Base-by-base conservation (phyloP, 352 stramenopile genomes). In the Phytophthora cactorum region DNA sequence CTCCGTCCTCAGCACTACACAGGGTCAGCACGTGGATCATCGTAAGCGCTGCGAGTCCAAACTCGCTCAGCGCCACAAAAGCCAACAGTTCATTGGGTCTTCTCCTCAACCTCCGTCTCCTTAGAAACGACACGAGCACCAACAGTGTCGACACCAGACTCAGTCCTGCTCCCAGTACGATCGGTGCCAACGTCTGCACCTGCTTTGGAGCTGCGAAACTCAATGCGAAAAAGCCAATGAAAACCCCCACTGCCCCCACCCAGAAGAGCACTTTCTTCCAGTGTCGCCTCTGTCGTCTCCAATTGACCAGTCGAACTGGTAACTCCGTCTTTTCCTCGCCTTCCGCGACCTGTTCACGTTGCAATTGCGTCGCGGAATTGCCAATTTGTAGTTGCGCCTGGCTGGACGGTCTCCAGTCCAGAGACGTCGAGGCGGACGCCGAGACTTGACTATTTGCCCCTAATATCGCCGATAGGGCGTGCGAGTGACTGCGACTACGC, bases 41-140 rank as follows among this genome's bases (percentile, higher is more conserved):
- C 34, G 79, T 78, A 1, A 88, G 39, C 9, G 84, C 1, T 1
- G 80, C 82, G 5, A 91, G 63, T 6, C 75, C 79, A 51, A 88
- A 81, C 58, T 91, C 84, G 36, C 82, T 89, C 9, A 84, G 29
- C 9, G 82, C 82, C 8, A 91, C 82, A 70, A 81, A 88, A 22
- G 87, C 81, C 28, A 92, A 65, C 22, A 91, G 69, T 17, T 91
- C 81, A 57, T 92, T 92, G 11, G 84, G 84, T 63, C 79, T 71
- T 52, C 81, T 68, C 52, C 72, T 66, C 27, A 74, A 65, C 22
- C 66, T 59, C 10, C 70, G 52, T 64, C 80, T 65, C 6, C 71
- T 63, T n/a, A 82, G 31, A 52, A 88, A 90, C 34, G 81, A 89
- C 1, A 81, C 68, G 8, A 90, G 56, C 22, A 90, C 79, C 34